A percentile compares a stretch with the other conserved stretches of the same genome.
Evolutionary conservation across 306 rosid species (phyloP).

Genomic region (Vachellia pachyceras): DNA sequence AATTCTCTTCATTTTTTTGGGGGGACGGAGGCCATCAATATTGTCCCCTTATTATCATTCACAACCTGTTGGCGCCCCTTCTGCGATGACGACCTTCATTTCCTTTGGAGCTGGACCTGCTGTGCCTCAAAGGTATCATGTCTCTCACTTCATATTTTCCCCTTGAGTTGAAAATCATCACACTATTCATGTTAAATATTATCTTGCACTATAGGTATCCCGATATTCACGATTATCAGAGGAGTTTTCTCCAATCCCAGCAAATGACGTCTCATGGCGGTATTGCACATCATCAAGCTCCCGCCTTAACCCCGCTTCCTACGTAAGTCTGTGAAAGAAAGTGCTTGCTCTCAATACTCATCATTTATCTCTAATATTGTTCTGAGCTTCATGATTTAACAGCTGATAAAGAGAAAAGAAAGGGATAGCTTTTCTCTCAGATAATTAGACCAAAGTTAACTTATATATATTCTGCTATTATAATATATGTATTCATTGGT

Average conservation of each 20-base stretch:
- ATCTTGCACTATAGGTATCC: slow-evolving; percentile 25
- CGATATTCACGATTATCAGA: not conserved
- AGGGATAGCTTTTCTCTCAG: not conserved
- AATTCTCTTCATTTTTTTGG: not conserved
- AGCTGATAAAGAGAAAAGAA: too few relatives aligned
- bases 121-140: slow-evolving; percentile 16
- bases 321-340: slow-evolving; percentile 8
- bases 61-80: not conserved
- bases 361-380: not conserved
- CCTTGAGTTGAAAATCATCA: not conserved
- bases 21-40: slow-evolving; percentile 12
- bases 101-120: not conserved
- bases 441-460: not conserved
- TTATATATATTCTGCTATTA: not conserved
- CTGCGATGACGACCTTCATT: not conserved
- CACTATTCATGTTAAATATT: not conserved
- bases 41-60: not conserved
- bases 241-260: not conserved
- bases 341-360: not conserved
- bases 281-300: not conserved
- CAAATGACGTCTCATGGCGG: not conserved
- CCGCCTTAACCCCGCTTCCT: not conserved
- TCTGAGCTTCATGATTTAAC: not conserved
- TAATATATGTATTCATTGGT: not conserved
- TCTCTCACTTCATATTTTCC: not conserved